These are phyloP conservation scores for Aspergillus arachidicola DNA, from an alignment of 2,329 filamentous ascomycete genomes.

Conservation along the genomic window DNA sequence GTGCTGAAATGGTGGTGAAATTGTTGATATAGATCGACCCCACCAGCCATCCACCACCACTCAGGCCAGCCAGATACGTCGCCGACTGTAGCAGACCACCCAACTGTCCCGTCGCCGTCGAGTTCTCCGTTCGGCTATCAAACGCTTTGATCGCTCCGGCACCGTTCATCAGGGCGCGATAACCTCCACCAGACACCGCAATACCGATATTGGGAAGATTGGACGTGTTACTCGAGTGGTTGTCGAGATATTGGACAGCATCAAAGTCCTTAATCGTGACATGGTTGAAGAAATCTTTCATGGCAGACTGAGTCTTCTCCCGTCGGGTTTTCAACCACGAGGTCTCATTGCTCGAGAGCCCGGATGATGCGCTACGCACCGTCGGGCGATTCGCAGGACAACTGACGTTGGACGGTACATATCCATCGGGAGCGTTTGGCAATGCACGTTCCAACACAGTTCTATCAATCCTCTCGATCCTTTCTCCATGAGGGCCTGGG, in stretches of 20 bases:
- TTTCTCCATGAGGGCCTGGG: slow-evolving; percentile 4
- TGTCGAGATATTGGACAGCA: slow-evolving; percentile 70
- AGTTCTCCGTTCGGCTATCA: slow-evolving; percentile 69
- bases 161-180: slow-evolving; percentile 82
- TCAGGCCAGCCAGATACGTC: slow-evolving; percentile 81
- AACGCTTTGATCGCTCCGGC: slow-evolving; percentile 82
- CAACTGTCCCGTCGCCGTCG: slow-evolving; percentile 67
- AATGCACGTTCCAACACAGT: slow-evolving; percentile 44
- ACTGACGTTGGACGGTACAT: slow-evolving; percentile 67
- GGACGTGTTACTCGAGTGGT: slow-evolving; percentile 56
- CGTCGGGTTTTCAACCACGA: slow-evolving; percentile 74
- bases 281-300: slow-evolving; percentile 71
- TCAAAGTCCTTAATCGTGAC: slow-evolving; percentile 79
- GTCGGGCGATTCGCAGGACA: slow-evolving; percentile 71
- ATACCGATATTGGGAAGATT: slow-evolving; percentile 72
- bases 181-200: slow-evolving; percentile 81
- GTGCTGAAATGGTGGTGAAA: slow-evolving; percentile 66
- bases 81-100: slow-evolving; percentile 80
- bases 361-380: slow-evolving; percentile 65
- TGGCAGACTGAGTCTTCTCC: slow-evolving; percentile 70
- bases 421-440: slow-evolving; percentile 66
- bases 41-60: slow-evolving; percentile 82
- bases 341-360: slow-evolving; percentile 70
- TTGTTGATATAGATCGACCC: slow-evolving; percentile 81
- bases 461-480: slow-evolving; percentile 1